phyloP scores from a whole-genome alignment of 345 rosid genomes.

The Eucalyptus marginata region DNA sequence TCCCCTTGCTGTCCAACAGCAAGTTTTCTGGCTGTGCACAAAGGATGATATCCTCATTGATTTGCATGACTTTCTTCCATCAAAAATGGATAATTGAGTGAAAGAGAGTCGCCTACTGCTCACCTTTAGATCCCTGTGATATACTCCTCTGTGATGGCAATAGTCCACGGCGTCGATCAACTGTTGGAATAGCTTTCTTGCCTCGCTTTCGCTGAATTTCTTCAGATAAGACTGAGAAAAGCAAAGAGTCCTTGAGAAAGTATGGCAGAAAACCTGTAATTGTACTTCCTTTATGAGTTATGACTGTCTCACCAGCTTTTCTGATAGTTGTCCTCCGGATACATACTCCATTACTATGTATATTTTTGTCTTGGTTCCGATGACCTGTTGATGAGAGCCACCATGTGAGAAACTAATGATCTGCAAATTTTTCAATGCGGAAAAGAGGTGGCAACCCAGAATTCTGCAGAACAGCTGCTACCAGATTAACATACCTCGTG shows the following conservation, averaged over 20 bases:
- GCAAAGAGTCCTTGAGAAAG: background rate
- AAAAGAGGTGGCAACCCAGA: background rate
- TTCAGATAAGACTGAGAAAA: slow-evolving; percentile 30
- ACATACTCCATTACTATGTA: slow-evolving; percentile 81
- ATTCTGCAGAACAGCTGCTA: background rate
- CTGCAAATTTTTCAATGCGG: background rate
- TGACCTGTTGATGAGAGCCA: slow-evolving; percentile 31
- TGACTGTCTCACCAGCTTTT: slow-evolving; percentile 48
- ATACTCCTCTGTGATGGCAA: slow-evolving; percentile 85
- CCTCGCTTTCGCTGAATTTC: slow-evolving; percentile 55
- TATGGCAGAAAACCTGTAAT: background rate
- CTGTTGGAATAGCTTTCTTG: slow-evolving; percentile 72
- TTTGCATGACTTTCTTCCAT: background rate
- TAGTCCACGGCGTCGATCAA: slow-evolving; percentile 81
- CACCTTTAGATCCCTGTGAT: slow-evolving; percentile 88
- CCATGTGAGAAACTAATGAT: background rate
- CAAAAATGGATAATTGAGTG: background rate
- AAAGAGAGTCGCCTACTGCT: background rate
- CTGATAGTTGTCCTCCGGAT: slow-evolving; percentile 76
- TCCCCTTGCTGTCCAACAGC: slow-evolving; percentile 58
- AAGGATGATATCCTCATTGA: background rate
- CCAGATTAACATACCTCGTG: slow-evolving; percentile 38
- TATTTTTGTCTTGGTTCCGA: slow-evolving; percentile 77
- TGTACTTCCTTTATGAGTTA: background rate
- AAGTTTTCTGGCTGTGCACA: slow-evolving; percentile 70